These are phyloP conservation scores for Metarhizium rileyi DNA, from an alignment of 2,329 filamentous ascomycete species.

Conservation along the genomic window DNA sequence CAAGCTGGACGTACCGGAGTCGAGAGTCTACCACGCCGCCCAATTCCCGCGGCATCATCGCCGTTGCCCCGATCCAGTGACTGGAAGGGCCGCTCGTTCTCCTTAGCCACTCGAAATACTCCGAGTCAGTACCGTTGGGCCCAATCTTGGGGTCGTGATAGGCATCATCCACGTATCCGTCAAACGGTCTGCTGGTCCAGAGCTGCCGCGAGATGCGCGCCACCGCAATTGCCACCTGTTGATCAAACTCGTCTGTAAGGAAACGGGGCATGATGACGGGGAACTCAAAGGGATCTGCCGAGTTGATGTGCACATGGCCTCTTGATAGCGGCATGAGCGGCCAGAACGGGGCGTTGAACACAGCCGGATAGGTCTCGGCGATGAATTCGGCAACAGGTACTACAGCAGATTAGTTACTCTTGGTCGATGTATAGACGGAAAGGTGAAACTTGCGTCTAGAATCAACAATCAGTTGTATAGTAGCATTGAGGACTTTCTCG, in stretches of 20 bases:
- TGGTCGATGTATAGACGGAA: neutral
- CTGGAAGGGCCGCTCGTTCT: slow-evolving; percentile 8
- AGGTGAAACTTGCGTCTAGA: slow-evolving; percentile 4
- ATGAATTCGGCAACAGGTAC: slow-evolving; percentile 14
- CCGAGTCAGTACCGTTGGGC: slow-evolving; percentile 11
- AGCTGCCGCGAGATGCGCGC: slow-evolving; percentile 8
- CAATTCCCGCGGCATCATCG: slow-evolving; percentile 14
- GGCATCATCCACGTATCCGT: slow-evolving; percentile 10
- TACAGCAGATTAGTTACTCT: slow-evolving; percentile 1
- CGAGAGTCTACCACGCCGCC: slow-evolving; percentile 14
- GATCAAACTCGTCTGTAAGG: slow-evolving; percentile 13
- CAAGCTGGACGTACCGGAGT: slow-evolving; percentile 8
- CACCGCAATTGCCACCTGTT: slow-evolving; percentile 11
- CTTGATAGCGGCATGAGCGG: slow-evolving; percentile 15
- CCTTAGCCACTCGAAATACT: slow-evolving; percentile 12
- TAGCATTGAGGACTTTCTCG: slow-evolving; percentile 12
- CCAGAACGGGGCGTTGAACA: slow-evolving; percentile 13
- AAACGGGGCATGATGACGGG: slow-evolving; percentile 14
- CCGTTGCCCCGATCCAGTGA: slow-evolving; percentile 16
- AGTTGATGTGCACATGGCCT: slow-evolving; percentile 15
- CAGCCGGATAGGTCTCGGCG: slow-evolving; percentile 7
- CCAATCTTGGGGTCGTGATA: slow-evolving; percentile 12
- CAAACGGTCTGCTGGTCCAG: slow-evolving; percentile 11
- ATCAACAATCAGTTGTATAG: slow-evolving; percentile 11
- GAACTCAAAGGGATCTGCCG: slow-evolving; percentile 10